Conservation (phyloP, 768 basidiomycete species). For the Agaricus blazei region DNA sequence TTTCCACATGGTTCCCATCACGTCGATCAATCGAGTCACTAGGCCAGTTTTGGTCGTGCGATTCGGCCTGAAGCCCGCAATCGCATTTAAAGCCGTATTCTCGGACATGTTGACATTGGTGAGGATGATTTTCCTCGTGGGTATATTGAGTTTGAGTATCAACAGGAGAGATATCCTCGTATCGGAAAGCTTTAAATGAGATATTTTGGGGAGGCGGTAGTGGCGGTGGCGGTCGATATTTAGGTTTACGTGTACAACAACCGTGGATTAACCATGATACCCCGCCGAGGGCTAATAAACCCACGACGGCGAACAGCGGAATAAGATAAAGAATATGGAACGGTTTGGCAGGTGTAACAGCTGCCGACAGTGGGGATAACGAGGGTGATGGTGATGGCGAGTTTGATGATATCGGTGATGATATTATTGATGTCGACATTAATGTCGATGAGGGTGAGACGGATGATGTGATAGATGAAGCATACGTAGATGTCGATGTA, state of each 20-base stretch:
- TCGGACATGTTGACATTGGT: background rate
- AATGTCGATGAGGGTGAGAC: background rate
- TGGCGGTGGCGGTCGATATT: background rate
- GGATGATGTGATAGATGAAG: background rate
- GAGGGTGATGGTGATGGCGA: background rate
- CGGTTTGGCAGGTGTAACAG: background rate
- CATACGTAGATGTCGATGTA: background rate
- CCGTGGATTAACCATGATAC: constrained; percentile 7
- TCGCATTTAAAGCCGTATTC: background rate
- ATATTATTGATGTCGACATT: too few relatives aligned
- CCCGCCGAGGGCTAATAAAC: background rate
- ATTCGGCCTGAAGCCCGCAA: background rate
- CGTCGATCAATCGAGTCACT: background rate
- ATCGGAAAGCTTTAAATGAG: background rate
- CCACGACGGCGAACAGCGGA: constrained; percentile 3
- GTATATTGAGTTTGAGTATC: background rate
- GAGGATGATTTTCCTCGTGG: background rate
- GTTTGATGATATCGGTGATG: background rate
- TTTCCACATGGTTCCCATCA: background rate
- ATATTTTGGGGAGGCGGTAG: background rate
- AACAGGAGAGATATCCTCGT: background rate
- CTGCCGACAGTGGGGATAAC: background rate
- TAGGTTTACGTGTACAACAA: constrained; percentile 9
- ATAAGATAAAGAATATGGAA: constrained; percentile 11
- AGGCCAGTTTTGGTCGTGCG: background rate